phyloP scores from a whole-genome alignment of 225 moss, liverwort and hornwort genomes.

The Climacium dendroides region DNA sequence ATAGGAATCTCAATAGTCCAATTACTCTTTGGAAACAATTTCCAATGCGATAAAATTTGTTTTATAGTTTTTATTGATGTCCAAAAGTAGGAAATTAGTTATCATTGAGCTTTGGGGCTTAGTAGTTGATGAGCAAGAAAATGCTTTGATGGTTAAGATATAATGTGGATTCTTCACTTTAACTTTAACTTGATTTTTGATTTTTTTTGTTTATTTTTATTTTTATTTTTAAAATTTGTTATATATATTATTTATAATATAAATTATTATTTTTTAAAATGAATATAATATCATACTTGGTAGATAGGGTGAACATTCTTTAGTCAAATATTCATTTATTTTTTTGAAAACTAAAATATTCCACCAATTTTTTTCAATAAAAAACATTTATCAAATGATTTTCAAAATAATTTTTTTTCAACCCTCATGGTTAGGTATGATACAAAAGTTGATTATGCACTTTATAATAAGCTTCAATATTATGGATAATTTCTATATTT shows the following conservation, averaged over 20 bases:
- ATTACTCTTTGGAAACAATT: too few species aligned
- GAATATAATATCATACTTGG: fast-evolving
- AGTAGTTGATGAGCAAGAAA: fast-evolving
- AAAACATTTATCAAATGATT: not conserved
- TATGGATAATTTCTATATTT: fast-evolving
- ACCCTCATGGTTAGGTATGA: fast-evolving
- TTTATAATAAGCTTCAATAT: not conserved
- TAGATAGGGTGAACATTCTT: not conserved
- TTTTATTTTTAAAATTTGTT: too few species aligned
- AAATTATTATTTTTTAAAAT: fast-evolving
- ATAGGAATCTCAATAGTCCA: too few species aligned
- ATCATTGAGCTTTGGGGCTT: fast-evolving
- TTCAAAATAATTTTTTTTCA: not conserved
- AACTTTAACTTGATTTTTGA: not conserved
- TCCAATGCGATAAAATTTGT: too few species aligned
- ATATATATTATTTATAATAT: not conserved
- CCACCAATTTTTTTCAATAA: fast-evolving
- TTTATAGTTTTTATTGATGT: fast-evolving
- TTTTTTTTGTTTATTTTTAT: not conserved
- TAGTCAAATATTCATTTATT: not conserved
- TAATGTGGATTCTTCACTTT: fast-evolving
- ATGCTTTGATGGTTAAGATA: fast-evolving
- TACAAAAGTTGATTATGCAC: not conserved
- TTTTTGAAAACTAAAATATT: not conserved
- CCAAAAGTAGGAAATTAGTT: not conserved